Conservation (phyloP, 352 stramenopile genomes). For the Phytophthora idaei region DNA sequence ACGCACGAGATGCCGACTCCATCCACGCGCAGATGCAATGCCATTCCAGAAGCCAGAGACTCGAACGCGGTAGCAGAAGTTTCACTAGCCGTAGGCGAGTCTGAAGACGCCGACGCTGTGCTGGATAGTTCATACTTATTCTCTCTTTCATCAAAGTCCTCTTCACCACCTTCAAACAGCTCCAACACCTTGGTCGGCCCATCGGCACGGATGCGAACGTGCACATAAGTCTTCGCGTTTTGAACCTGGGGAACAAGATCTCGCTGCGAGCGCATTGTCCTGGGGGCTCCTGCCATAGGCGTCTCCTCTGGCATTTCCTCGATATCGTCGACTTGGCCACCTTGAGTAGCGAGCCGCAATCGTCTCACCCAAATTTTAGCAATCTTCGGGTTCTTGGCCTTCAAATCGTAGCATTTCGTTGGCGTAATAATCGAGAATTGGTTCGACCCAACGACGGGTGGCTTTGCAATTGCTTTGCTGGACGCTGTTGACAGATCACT, state of each 20-base stretch:
- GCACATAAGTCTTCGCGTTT: slow-evolving; percentile 87
- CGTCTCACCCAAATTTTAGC: slow-evolving; percentile 73
- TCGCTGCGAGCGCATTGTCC: slow-evolving; percentile 41
- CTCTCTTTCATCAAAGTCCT: slow-evolving; percentile 88
- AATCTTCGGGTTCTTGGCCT: slow-evolving; percentile 76
- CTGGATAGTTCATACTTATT: slow-evolving; percentile 79
- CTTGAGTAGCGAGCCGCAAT: slow-evolving; percentile 68
- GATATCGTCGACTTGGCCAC: slow-evolving; percentile 10
- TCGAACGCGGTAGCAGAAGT: slow-evolving; percentile 78
- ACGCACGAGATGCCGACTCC: slow-evolving; percentile 88
- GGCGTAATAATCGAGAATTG: slow-evolving; percentile 89
- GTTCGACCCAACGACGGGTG: slow-evolving; percentile 49
- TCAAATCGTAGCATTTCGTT: slow-evolving; percentile 87
- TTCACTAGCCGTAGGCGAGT: slow-evolving; percentile 74
- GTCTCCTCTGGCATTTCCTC: slow-evolving; percentile 41
- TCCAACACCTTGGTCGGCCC: slow-evolving; percentile 92
- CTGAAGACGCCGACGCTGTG: slow-evolving; percentile 60
- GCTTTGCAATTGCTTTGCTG: slow-evolving; percentile 28
- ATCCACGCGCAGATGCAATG: slow-evolving; percentile 72
- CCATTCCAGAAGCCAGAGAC: slow-evolving; percentile 65
- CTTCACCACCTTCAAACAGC: slow-evolving; percentile 87
- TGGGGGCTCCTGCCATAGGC: slow-evolving; percentile 32
- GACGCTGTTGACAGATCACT: slow-evolving; percentile 19
- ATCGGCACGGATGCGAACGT: slow-evolving; percentile 86
- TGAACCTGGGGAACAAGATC: slow-evolving; percentile 55